Percentiles rank a stretch among this genome's conserved stretches.
phyloP scores from a whole-genome alignment of 306 rosid genomes.

The Senna siamea region DNA sequence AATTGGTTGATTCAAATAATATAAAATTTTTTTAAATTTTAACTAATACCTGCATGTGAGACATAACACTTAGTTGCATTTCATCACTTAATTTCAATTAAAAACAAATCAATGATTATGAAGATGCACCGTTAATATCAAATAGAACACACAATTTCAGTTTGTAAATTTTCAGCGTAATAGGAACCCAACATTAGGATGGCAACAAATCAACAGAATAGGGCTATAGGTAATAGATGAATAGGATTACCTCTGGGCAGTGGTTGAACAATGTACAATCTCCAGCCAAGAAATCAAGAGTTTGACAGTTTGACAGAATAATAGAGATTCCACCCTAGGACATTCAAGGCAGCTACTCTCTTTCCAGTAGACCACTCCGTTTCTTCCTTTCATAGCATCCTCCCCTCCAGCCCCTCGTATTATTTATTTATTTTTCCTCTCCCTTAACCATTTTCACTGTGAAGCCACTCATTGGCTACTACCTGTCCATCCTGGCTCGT shows the following conservation, averaged over 20 bases:
- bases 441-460: too few relatives aligned
- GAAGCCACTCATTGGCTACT: background rate
- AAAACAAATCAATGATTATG: background rate
- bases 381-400: background rate
- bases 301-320: background rate
- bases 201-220: too few relatives aligned
- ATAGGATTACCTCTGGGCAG: background rate
- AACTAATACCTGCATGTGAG: too few relatives aligned
- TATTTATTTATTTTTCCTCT: background rate
- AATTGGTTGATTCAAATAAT: background rate
- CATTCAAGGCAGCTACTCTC: background rate
- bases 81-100: background rate
- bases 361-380: background rate
- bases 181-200: background rate
- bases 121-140: background rate
- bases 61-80: background rate
- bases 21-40: background rate
- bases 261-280: too few relatives aligned
- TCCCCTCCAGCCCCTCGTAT: background rate
- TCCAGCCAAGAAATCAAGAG: background rate
- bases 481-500: background rate
- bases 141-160: background rate
- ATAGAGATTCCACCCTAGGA: background rate
- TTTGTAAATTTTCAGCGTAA: background rate
- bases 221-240: background rate